Percentiles rank a stretch among this genome's conserved stretches.
Conservation (phyloP, 78 protist genomes). For the Salpingoeca rosetta region DNA sequence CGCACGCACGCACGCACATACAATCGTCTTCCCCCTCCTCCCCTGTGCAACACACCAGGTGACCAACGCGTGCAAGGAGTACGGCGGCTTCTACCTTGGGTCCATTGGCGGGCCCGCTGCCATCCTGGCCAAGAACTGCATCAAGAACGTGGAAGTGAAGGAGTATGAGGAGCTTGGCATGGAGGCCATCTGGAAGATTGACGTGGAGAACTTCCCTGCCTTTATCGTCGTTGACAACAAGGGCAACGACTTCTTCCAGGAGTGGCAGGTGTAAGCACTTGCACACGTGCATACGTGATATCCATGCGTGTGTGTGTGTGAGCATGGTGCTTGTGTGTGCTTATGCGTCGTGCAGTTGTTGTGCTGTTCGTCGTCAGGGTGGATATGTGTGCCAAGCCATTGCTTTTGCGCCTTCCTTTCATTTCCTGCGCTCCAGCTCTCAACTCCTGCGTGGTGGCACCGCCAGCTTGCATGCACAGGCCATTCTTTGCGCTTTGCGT, state of each 20-base stretch:
- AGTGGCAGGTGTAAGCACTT: not conserved
- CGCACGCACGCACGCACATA: too few relatives aligned
- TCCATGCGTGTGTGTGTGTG: too few relatives aligned
- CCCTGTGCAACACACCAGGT: constrained; percentile 23
- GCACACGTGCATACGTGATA: constrained; percentile 6
- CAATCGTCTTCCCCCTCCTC: not conserved
- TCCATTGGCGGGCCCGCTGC: constrained; percentile 89
- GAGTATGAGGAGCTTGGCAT: constrained; percentile 73
- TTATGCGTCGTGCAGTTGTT: too few relatives aligned
- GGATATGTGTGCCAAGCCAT: too few relatives aligned
- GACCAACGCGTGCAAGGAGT: constrained; percentile 62
- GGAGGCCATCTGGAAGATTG: constrained; percentile 80
- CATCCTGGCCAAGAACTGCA: constrained; percentile 55
- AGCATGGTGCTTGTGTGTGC: too few relatives aligned
- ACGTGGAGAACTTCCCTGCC: constrained; percentile 76
- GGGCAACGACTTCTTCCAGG: constrained; percentile 51
- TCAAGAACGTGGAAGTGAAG: constrained; percentile 61
- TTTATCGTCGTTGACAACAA: constrained; percentile 77
- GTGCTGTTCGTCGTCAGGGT: too few relatives aligned
- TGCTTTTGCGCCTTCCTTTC: too few relatives aligned
- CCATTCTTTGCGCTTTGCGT: too few relatives aligned
- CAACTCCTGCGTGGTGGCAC: too few relatives aligned
- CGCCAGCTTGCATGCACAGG: too few relatives aligned
- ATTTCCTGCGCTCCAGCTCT: too few relatives aligned
- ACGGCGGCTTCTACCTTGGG: constrained; percentile 86